phyloP scores from a whole-genome alignment of 257 asterid species.

The Fraxinus cuspidata region DNA sequence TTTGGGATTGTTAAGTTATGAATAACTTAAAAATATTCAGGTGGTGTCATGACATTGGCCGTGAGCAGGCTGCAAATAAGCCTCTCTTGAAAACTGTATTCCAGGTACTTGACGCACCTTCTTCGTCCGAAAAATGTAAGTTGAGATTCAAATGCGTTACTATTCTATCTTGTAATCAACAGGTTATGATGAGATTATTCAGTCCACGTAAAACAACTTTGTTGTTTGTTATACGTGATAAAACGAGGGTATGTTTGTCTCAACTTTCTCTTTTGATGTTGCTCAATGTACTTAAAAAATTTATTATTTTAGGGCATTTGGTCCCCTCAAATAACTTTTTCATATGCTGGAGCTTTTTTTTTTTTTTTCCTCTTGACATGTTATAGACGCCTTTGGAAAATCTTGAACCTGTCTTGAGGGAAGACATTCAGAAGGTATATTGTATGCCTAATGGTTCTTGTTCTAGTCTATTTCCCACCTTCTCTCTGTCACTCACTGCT shows the following conservation, averaged over 20 bases:
- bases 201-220: slow-evolving; percentile 94
- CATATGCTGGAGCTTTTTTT: slow-evolving; percentile 2
- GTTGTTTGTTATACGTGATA: slow-evolving; percentile 96
- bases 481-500: slow-evolving; percentile 16
- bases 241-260: slow-evolving; percentile 68
- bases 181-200: slow-evolving; percentile 97
- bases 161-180: slow-evolving; percentile 35
- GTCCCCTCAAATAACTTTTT: slow-evolving; percentile 15
- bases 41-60: slow-evolving; percentile 99
- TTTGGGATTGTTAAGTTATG: not conserved
- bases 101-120: slow-evolving; percentile 53
- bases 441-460: slow-evolving; percentile 6
- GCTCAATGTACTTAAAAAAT: not conserved
- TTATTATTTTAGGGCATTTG: slow-evolving; percentile 17
- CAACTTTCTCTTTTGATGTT: slow-evolving; percentile 22
- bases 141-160: slow-evolving; percentile 11
- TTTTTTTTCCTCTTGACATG: slow-evolving; percentile 28
- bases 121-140: slow-evolving; percentile 1
- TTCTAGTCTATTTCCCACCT: slow-evolving; percentile 17
- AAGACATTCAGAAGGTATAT: slow-evolving; percentile 88
- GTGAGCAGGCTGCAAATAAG: slow-evolving; percentile 97
- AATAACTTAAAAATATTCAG: slow-evolving; percentile 38
- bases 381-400: slow-evolving; percentile 88
- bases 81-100: slow-evolving; percentile 95
- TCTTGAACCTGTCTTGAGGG: slow-evolving; percentile 91